A percentile compares a stretch with the other conserved stretches of the same genome.
phyloP scores from a whole-genome alignment of 345 rosid genomes.

The Gossypium stocksii region DNA sequence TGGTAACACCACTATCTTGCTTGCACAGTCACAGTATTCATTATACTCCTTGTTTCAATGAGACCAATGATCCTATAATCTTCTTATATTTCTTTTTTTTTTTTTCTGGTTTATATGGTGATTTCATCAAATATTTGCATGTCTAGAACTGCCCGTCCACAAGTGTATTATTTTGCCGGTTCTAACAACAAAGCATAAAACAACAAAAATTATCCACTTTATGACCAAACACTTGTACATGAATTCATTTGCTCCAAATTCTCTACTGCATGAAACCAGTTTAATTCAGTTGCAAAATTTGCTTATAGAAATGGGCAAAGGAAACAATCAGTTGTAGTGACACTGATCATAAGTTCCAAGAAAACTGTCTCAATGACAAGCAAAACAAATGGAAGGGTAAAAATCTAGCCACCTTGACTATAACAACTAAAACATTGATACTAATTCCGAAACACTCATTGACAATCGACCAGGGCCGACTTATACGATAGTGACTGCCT shows the following conservation, averaged over 20 bases:
- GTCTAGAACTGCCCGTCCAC: neutral
- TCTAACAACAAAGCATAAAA: neutral
- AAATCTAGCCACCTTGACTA: conserved; percentile 7
- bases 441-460: conserved; percentile 6
- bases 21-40: neutral
- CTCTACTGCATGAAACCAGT: neutral
- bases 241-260: neutral
- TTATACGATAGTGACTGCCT: conserved; percentile 11
- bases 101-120: too few relatives aligned
- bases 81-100: neutral
- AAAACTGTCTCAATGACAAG: neutral
- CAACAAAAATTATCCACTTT: neutral
- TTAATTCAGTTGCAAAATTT: neutral
- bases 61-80: neutral
- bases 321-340: neutral
- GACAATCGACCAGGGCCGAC: neutral
- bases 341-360: neutral
- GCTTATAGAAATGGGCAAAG: neutral
- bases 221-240: neutral
- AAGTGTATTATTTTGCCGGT: neutral
- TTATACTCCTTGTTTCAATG: neutral
- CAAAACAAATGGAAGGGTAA: neutral
- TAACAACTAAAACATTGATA: neutral
- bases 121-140: neutral
- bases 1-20: too few relatives aligned